phyloP scores from a whole-genome alignment of 495 filamentous ascomycete genomes.

The Beverwykella pulmonaria region DNA sequence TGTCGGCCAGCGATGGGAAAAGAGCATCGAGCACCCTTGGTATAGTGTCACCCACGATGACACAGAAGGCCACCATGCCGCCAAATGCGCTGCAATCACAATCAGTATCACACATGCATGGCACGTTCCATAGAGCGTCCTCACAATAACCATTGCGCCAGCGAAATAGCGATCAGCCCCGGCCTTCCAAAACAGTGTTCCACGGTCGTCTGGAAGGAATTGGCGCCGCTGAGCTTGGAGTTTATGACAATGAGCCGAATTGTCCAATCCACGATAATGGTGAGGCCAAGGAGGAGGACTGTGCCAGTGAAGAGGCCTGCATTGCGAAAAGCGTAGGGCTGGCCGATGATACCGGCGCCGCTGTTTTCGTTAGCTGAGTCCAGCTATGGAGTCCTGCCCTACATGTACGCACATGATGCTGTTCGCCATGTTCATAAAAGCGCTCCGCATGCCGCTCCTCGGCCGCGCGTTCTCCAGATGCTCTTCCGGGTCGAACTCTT shows the following conservation, averaged over 20 bases:
- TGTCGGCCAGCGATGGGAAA: constrained; percentile 73
- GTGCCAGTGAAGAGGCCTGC: constrained; percentile 82
- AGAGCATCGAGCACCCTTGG: constrained; percentile 82
- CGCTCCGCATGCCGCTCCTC: constrained; percentile 66
- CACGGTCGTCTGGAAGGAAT: constrained; percentile 92
- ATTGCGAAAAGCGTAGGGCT: constrained; percentile 91
- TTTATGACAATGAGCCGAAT: constrained; percentile 96
- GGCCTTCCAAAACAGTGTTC: constrained; percentile 87
- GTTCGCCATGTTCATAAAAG: constrained; percentile 99
- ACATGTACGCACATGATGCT: constrained; percentile 71
- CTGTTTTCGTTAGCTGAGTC: constrained; percentile 25
- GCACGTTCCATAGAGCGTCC: constrained; percentile 19
- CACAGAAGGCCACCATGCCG: constrained; percentile 96
- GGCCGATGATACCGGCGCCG: constrained; percentile 93
- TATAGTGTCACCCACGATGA: constrained; percentile 95
- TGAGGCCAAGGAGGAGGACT: constrained; percentile 74
- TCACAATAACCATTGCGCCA: constrained; percentile 92
- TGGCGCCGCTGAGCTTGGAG: constrained; percentile 87
- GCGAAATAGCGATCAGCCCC: constrained; percentile 84
- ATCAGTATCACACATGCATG: background rate
- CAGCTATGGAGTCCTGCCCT: background rate
- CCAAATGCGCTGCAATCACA: constrained; percentile 71
- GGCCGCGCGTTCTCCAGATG: constrained; percentile 63
- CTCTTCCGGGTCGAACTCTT: constrained; percentile 63
- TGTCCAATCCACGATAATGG: constrained; percentile 91